Percentiles rank a stretch among this genome's conserved stretches.
phyloP scores from a whole-genome alignment of 495 filamentous ascomycete species.

The Neurospora terricola region DNA sequence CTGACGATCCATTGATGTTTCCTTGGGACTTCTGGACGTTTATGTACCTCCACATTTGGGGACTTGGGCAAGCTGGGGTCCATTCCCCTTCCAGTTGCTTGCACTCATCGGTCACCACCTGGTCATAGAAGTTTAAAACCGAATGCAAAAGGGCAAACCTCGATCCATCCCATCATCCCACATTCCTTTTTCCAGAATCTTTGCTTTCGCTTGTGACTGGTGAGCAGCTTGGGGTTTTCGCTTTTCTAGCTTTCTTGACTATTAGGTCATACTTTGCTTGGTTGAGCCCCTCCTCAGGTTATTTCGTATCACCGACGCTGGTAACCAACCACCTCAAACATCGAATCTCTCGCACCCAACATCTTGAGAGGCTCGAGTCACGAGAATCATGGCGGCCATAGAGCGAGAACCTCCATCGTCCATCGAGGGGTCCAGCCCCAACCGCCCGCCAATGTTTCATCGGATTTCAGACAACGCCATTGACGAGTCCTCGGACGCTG shows the following conservation, averaged over 20 bases:
- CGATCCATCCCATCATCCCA: background rate
- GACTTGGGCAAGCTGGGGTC: background rate
- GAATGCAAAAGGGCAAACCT: background rate
- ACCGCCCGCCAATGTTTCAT: background rate
- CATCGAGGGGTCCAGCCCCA: background rate
- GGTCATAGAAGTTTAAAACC: background rate
- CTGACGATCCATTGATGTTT: background rate
- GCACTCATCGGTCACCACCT: background rate
- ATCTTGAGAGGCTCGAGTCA: background rate
- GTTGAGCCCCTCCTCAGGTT: background rate
- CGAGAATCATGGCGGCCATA: background rate
- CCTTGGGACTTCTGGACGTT: background rate
- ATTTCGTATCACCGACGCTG: background rate
- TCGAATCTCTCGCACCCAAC: background rate
- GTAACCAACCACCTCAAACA: background rate
- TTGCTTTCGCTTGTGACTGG: background rate
- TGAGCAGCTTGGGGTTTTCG: background rate
- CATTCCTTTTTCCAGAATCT: background rate
- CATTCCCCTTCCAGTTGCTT: background rate
- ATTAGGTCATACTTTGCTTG: background rate
- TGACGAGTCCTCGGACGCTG: slow-evolving; percentile 26
- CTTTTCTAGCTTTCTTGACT: background rate
- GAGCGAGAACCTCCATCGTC: background rate
- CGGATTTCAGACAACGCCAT: slow-evolving; percentile 14
- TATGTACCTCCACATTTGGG: background rate